These are phyloP conservation scores for Solanum bulbocastanum DNA, from an alignment of 257 asterid genomes.

Conservation along the genomic window DNA sequence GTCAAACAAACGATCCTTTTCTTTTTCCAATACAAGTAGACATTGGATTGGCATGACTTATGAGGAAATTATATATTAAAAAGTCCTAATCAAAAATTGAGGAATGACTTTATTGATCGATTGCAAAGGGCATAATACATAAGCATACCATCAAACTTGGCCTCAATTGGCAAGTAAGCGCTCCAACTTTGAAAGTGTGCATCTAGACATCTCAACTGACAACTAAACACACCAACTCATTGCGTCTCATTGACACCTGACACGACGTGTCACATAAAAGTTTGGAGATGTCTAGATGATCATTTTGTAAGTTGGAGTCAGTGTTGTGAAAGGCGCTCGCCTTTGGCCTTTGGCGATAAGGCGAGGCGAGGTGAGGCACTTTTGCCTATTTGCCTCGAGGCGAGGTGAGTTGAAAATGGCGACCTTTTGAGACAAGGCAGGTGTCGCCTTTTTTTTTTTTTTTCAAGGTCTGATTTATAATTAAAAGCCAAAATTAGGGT, in stretches of 20 bases:
- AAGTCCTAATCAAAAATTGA: background rate
- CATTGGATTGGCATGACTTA: background rate
- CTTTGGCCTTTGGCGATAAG: too few species aligned
- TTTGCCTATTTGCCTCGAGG: too few species aligned
- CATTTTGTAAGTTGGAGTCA: too few species aligned
- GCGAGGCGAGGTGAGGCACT: too few species aligned
- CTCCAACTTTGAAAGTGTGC: background rate
- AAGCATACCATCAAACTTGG: background rate
- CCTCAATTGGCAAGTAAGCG: background rate
- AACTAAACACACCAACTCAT: background rate
- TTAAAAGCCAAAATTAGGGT: too few species aligned
- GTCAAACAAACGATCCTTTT: background rate
- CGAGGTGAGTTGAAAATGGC: too few species aligned
- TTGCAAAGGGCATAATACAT: background rate
- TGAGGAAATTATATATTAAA: background rate
- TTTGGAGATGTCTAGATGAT: too few species aligned
- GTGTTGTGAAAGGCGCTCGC: too few species aligned
- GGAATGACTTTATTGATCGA: background rate
- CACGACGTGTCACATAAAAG: too few species aligned
- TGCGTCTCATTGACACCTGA: background rate
- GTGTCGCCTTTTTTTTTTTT: too few species aligned
- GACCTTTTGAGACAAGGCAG: too few species aligned
- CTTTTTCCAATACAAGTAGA: background rate
- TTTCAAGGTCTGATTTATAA: too few species aligned
- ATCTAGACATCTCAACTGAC: background rate